Percentiles rank a stretch among this genome's conserved stretches.
Evolutionary conservation across 345 rosid species (phyloP).

Genomic region (Abelmoschus esculentus): DNA sequence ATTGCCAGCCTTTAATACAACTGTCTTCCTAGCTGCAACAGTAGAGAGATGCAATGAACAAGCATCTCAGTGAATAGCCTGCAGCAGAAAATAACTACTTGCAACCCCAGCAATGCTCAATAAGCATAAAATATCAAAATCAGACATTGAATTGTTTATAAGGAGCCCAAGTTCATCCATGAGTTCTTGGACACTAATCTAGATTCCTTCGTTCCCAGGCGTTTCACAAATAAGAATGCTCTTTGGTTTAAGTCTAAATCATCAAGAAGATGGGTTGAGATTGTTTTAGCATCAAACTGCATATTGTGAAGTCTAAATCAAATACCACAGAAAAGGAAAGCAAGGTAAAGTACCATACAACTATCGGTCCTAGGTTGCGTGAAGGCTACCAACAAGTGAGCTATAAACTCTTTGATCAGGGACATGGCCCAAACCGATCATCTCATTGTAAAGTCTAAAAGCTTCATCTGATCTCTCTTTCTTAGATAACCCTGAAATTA

Average conservation of each 20-base stretch:
- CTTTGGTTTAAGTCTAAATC: not conserved
- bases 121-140: not conserved
- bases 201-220: too few relatives aligned
- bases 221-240: too few relatives aligned
- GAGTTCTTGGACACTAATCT: too few relatives aligned
- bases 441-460: constrained; percentile 60
- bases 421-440: constrained; percentile 43
- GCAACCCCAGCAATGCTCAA: not conserved
- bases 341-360: not conserved
- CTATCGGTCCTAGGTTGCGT: constrained; percentile 14
- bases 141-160: too few relatives aligned
- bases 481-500: constrained; percentile 65
- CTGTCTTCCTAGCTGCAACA: not conserved
- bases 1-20: not conserved
- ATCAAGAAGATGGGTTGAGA: not conserved
- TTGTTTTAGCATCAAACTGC: not conserved
- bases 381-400: constrained; percentile 66
- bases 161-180: too few relatives aligned
- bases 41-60: not conserved
- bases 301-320: not conserved
- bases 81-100: not conserved
- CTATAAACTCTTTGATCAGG: constrained; percentile 67
- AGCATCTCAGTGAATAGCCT: not conserved
- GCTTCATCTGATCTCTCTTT: constrained; percentile 79
- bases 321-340: not conserved